Evolutionary conservation across 805 yeast genomes (phyloP).

Genomic region (Wickerhamiella occidentalis): DNA sequence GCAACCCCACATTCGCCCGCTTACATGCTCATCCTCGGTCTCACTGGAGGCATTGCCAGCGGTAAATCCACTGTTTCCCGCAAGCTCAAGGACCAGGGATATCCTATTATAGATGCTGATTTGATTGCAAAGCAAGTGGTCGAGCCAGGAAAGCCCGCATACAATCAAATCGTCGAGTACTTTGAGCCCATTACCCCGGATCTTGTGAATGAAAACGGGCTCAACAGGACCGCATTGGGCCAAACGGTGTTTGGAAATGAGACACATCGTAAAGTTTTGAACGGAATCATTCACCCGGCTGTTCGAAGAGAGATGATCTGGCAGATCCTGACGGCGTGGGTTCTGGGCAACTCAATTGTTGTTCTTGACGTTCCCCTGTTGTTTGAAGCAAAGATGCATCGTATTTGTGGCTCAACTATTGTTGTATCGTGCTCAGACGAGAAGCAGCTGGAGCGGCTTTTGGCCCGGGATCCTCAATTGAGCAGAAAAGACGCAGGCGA

Average conservation of each 20-base stretch:
- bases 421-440: constrained; percentile 52
- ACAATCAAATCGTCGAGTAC: constrained; percentile 46
- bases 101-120: constrained; percentile 80
- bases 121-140: constrained; percentile 76
- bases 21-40: constrained; percentile 73
- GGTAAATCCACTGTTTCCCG: constrained; percentile 87
- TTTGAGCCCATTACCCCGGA: constrained; percentile 47
- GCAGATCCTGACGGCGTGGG: constrained; percentile 45
- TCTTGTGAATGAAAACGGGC: constrained; percentile 33
- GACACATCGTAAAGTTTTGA: constrained; percentile 46
- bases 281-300: constrained; percentile 78
- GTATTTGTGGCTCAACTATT: constrained; percentile 56
- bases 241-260: constrained; percentile 60
- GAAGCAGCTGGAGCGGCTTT: constrained; percentile 51
- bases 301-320: constrained; percentile 55
- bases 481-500: constrained; percentile 52
- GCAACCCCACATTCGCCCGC: no score
- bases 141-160: constrained; percentile 64
- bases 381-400: constrained; percentile 65
- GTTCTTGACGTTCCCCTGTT: constrained; percentile 82
- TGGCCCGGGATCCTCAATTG: constrained; percentile 55
- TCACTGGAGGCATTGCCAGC: constrained; percentile 97
- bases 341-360: constrained; percentile 46
- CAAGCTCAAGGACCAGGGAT: constrained; percentile 36
- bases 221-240: constrained; percentile 71